phyloP scores from a whole-genome alignment of 768 basidiomycete species.

The Boletellus emodensis region DNA sequence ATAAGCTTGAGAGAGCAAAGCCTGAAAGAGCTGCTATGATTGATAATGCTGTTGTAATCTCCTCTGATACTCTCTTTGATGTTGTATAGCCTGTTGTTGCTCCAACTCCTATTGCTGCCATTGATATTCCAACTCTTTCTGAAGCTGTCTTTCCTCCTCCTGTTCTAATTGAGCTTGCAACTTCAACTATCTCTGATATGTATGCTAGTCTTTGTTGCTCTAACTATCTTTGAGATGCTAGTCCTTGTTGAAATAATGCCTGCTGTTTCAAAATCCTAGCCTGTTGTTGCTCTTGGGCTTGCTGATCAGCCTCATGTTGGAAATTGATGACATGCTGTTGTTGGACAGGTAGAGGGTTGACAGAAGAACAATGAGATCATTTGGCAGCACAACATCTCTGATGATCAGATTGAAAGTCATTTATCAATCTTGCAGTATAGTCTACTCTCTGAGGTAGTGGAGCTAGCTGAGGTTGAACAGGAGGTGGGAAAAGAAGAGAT shows the following conservation, averaged over 20 bases:
- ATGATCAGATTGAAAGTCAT: background rate
- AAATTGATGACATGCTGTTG: background rate
- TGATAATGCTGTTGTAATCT: background rate
- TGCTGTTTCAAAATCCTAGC: background rate
- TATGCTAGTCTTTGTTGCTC: background rate
- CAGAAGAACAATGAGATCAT: too few relatives aligned
- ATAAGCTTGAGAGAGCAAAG: background rate
- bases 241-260: background rate
- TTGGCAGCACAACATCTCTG: background rate
- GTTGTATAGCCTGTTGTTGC: too few relatives aligned
- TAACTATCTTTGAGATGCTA: background rate
- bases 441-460: background rate
- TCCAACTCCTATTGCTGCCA: too few relatives aligned
- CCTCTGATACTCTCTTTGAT: background rate
- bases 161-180: too few relatives aligned
- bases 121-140: too few relatives aligned
- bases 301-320: background rate
- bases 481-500: too few relatives aligned
- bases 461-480: background rate
- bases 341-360: background rate
- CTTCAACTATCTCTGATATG: too few relatives aligned
- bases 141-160: too few relatives aligned
- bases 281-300: background rate
- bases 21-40: background rate
- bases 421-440: background rate